phyloP scores from a whole-genome alignment of 768 basidiomycete genomes.

The Agaricus blazei region DNA sequence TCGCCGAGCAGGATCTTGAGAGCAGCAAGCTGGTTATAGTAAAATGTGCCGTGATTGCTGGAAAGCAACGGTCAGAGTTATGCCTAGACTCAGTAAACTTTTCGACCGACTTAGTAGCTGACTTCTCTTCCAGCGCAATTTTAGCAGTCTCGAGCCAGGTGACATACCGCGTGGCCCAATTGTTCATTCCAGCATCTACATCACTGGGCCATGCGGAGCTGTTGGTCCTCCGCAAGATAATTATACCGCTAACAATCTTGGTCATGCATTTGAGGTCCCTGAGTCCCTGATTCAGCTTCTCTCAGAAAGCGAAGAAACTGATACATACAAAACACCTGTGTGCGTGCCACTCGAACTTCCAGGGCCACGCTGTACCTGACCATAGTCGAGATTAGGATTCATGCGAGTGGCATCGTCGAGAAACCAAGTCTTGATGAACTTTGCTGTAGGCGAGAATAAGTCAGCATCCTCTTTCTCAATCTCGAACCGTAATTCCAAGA shows the following conservation, averaged over 20 bases:
- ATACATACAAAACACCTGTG: slow-evolving; percentile 45
- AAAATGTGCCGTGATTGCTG: slow-evolving; percentile 68
- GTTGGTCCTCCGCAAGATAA: slow-evolving; percentile 45
- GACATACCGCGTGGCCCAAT: slow-evolving; percentile 50
- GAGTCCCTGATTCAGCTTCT: slow-evolving; percentile 1
- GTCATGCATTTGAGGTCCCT: slow-evolving; percentile 57
- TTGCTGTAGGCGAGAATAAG: slow-evolving; percentile 21
- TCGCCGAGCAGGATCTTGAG: slow-evolving; percentile 52
- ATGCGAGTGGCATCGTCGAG: slow-evolving; percentile 49
- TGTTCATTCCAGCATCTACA: slow-evolving; percentile 40
- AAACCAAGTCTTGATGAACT: slow-evolving; percentile 55
- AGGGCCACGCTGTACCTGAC: slow-evolving; percentile 43
- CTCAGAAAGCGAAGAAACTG: neutral
- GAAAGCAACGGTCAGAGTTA: neutral
- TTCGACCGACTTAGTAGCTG: slow-evolving; percentile 43
- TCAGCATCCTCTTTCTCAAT: neutral
- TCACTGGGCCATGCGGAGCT: slow-evolving; percentile 51
- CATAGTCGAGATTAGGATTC: slow-evolving; percentile 62
- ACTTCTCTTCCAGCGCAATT: slow-evolving; percentile 41
- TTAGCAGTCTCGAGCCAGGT: slow-evolving; percentile 48
- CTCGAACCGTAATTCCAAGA: neutral
- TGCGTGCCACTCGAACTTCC: slow-evolving; percentile 36
- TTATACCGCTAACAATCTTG: slow-evolving; percentile 49
- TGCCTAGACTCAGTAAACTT: neutral
- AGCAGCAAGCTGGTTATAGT: slow-evolving; percentile 53